Evolutionary conservation across 2,329 filamentous ascomycete genomes (phyloP).

Genomic region (Pseudogymnoascus sp.): DNA sequence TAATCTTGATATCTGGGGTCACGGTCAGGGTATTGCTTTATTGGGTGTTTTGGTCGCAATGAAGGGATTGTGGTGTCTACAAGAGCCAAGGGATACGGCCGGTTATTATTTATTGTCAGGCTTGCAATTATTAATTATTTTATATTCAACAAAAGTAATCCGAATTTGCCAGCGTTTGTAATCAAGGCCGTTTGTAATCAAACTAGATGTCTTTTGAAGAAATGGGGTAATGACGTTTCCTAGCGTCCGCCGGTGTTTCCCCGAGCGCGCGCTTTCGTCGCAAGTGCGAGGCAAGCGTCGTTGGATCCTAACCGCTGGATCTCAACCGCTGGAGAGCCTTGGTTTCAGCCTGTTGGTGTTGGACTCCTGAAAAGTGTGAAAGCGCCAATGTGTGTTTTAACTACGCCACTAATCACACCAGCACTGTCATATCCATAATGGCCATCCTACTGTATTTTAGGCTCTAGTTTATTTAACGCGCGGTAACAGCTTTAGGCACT

Average conservation of each 20-base stretch:
- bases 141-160: not conserved
- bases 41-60: not conserved
- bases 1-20: slow-evolving; percentile 12
- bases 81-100: not conserved
- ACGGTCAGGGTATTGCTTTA: not conserved
- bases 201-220: not conserved
- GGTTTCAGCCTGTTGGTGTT: not conserved
- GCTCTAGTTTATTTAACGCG: not conserved
- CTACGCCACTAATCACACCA: not conserved
- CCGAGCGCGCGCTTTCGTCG: not conserved
- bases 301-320: not conserved
- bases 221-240: not conserved
- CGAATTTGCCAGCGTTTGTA: not conserved
- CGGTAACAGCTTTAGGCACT: no score
- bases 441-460: not conserved
- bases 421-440: not conserved
- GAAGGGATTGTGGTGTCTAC: not conserved
- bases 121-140: not conserved
- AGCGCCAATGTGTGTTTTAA: no score
- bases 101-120: not conserved
- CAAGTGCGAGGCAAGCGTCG: not conserved
- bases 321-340: not conserved
- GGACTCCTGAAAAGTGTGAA: not conserved
- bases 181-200: not conserved
- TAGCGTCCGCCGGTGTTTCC: not conserved